Evolutionary conservation across 192 early-diverging fungal species (phyloP), one percentile per base, ranked within the genome.

Genomic region (Coemansia sp.): DNA sequence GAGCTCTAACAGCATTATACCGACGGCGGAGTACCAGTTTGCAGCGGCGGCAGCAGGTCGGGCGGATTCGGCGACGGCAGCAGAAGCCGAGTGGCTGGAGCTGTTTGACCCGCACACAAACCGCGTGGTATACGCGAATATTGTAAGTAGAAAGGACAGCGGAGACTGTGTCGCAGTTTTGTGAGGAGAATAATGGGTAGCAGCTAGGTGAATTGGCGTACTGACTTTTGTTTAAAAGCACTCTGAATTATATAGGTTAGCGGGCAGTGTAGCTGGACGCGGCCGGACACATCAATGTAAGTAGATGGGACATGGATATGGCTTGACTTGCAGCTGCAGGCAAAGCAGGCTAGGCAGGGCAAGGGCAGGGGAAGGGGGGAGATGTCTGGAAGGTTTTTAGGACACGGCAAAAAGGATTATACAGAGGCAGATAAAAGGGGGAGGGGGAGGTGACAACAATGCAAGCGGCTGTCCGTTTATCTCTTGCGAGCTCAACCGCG

Each of bases 241-340:
- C 40, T 23, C 19, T 55, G 34, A 27, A 22, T 43, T 17, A 13
- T 57, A 53, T 71, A 89, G 87, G 60, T 83, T 11, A 91, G 90
- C 37, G 94, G 94, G 42, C 89, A 93, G 70, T 95, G 92, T 76
- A 72, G 64, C 73, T 77, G 73, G 73, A 57, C 68, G 23, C 67
- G 73, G 22, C 73, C 73, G 22, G 53, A 64, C 18, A 64, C 58
- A 24, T 38, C 55, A 27, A 77, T 77, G 73, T 77, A 77, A n/a
- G 73, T 77, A 49, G 12, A 10, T 27, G 18, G 41, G 14, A 21
- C 43, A 44, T 44, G 43, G 19, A 43, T n/a, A n/a, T 45, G 43
- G n/a, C 14, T 7, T 23, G 45, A 21, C 9, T 23, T 3, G 34
- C 5, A 9, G 34, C 34, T 37, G 34, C 34, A 37, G 34, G 34